These are phyloP conservation scores for Dysphania ambrosioides DNA, from an alignment of 148 eudicot genomes.

Conservation along the genomic window DNA sequence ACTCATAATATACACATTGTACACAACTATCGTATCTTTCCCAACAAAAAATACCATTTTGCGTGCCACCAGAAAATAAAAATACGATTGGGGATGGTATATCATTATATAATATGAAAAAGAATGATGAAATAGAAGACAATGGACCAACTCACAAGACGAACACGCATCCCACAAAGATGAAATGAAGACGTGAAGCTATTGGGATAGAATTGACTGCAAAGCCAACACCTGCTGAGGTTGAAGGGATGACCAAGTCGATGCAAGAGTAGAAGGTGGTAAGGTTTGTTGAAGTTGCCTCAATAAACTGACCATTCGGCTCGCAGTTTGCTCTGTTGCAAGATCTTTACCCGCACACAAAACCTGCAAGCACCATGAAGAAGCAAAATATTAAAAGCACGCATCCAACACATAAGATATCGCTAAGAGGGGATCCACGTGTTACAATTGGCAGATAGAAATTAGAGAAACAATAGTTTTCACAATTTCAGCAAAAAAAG, in stretches of 20 bases:
- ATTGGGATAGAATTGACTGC: conserved; percentile 40
- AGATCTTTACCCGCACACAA: conserved; percentile 43
- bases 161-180: background rate
- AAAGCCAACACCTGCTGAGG: conserved; percentile 42
- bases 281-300: conserved; percentile 44
- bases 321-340: conserved; percentile 40
- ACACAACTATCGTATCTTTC: conserved; percentile 19
- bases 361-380: conserved; percentile 20
- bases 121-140: conserved; percentile 19
- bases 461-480: background rate
- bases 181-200: background rate
- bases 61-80: conserved; percentile 9
- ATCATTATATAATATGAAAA: conserved; percentile 11
- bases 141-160: background rate
- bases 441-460: background rate
- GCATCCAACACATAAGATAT: too few species aligned
- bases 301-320: conserved; percentile 41
- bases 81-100: conserved; percentile 8
- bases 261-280: conserved; percentile 39
- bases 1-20: conserved; percentile 23
- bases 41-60: conserved; percentile 14
- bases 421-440: too few species aligned
- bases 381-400: background rate
- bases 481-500: background rate
- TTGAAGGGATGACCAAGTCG: conserved; percentile 43